Evolutionary conservation across 1,284 basidiomycete genomes (phyloP).

Genomic region (Pterulicium gracile): DNA sequence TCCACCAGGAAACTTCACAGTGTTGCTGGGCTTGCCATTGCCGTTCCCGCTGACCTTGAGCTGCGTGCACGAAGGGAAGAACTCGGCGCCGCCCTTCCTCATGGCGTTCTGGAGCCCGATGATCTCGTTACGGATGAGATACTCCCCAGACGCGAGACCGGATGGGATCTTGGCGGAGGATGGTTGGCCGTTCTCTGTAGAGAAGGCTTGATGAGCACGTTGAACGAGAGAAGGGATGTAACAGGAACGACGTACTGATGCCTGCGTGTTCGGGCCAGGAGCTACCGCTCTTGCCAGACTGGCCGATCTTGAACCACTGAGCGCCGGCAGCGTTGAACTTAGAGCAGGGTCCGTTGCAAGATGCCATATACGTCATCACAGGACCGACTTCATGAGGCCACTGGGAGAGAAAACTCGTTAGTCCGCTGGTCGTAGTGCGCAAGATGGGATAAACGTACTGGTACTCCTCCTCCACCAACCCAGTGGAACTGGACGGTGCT

Average conservation of each 20-base stretch:
- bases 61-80: conserved; percentile 47
- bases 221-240: neutral
- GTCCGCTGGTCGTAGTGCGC: too few relatives aligned
- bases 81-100: conserved; percentile 37
- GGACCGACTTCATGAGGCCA: conserved; percentile 28
- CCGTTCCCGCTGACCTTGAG: conserved; percentile 32
- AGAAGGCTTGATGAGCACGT: conserved; percentile 1
- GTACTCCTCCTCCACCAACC: conserved; percentile 19
- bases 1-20: conserved; percentile 38
- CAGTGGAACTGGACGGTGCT: conserved; percentile 22
- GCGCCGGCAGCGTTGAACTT: conserved; percentile 22
- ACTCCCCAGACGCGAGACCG: conserved; percentile 34
- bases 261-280: conserved; percentile 17
- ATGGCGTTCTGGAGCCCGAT: conserved; percentile 40
- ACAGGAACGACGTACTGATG: conserved; percentile 13
- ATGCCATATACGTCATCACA: conserved; percentile 27
- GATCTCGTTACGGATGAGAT: conserved; percentile 46
- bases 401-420: too few relatives aligned
- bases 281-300: conserved; percentile 15
- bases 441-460: conserved; percentile 13
- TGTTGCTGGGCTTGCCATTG: conserved; percentile 24
- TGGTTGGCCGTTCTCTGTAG: conserved; percentile 15
- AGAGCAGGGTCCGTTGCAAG: conserved; percentile 23
- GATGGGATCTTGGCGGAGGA: conserved; percentile 33
- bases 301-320: conserved; percentile 29